Evolutionary conservation across 345 rosid species (phyloP).

Genomic region (Angophora floribunda): DNA sequence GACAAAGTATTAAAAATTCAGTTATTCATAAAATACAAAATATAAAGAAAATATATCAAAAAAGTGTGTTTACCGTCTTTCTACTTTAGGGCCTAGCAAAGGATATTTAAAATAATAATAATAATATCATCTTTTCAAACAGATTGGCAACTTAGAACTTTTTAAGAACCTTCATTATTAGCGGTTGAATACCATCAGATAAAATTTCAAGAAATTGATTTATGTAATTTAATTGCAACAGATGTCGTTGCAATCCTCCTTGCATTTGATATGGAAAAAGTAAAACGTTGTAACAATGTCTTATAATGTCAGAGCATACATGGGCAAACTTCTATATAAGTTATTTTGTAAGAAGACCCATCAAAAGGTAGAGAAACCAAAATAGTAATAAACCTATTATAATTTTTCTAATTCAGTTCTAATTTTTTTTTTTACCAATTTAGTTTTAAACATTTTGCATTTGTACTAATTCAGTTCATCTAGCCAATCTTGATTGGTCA

Average conservation of each 20-base stretch:
- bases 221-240: not conserved
- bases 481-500: no score
- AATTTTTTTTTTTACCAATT: no score
- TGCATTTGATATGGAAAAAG: not conserved
- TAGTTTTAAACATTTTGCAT: no score
- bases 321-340: not conserved
- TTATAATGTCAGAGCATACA: not conserved
- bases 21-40: no score
- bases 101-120: not conserved
- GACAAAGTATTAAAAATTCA: not conserved
- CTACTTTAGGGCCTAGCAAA: not conserved
- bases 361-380: not conserved
- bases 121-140: not conserved
- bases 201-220: not conserved
- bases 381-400: no score
- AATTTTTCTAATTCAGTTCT: no score
- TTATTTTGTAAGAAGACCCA: not conserved
- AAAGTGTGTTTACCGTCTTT: accelerated
- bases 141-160: not conserved
- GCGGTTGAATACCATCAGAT: not conserved
- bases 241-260: not conserved
- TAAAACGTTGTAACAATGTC: not conserved
- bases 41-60: no score
- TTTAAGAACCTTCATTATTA: not conserved
- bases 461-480: no score